A percentile compares a stretch with the other conserved stretches of the same genome.
phyloP scores from a whole-genome alignment of 2,329 filamentous ascomycete genomes.

The Zymoseptoria passerinii region DNA sequence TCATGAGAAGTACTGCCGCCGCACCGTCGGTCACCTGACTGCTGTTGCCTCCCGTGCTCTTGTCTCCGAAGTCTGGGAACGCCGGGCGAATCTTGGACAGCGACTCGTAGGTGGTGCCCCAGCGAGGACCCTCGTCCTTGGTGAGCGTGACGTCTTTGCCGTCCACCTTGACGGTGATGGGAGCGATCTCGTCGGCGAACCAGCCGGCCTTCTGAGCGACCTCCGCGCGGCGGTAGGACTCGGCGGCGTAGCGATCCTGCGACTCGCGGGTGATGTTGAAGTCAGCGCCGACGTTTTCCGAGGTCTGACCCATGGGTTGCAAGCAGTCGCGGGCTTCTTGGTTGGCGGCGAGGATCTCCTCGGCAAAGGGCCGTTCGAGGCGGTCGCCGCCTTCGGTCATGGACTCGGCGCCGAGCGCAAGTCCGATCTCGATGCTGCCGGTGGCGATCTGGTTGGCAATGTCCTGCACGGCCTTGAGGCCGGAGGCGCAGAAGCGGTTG shows the following conservation, averaged over 20 bases:
- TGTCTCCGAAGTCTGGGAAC: conserved; percentile 81
- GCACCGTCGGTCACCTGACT: conserved; percentile 93
- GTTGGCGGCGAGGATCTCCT: conserved; percentile 59
- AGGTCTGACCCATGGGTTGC: conserved; percentile 96
- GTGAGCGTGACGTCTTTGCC: conserved; percentile 69
- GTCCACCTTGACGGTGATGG: conserved; percentile 71
- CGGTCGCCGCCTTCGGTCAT: conserved; percentile 71
- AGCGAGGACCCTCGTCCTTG: conserved; percentile 82
- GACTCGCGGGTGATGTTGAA: conserved; percentile 72
- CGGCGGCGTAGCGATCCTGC: conserved; percentile 79
- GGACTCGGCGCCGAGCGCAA: conserved; percentile 80
- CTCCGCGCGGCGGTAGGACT: conserved; percentile 83
- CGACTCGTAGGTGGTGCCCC: conserved; percentile 76
- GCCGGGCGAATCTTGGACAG: conserved; percentile 80
- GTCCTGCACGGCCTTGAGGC: conserved; percentile 89
- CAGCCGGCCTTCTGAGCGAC: conserved; percentile 80
- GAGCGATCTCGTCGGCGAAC: conserved; percentile 90
- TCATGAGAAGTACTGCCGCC: conserved; percentile 85
- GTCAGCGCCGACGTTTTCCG: conserved; percentile 87
- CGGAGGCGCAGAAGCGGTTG: conserved; percentile 96
- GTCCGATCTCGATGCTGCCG: conserved; percentile 76
- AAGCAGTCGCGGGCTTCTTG: conserved; percentile 79
- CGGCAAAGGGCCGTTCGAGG: conserved; percentile 65
- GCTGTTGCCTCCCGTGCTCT: conserved; percentile 85
- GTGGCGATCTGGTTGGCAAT: conserved; percentile 78